These are phyloP conservation scores for Cucurbita maxima DNA, from an alignment of 306 rosid genomes.

Conservation along the genomic window DNA sequence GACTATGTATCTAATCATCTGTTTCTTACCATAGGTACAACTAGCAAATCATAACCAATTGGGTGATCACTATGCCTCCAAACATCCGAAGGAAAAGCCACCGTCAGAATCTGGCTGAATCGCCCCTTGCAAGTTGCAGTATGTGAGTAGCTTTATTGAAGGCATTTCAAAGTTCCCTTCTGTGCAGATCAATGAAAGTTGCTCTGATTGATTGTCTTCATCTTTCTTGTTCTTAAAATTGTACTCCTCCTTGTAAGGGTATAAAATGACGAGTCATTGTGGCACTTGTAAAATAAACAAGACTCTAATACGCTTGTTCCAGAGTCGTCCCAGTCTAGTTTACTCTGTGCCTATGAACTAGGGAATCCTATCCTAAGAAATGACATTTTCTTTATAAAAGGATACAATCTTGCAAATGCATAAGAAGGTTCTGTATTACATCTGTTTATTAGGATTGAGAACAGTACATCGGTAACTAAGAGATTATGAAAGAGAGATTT, in stretches of 20 bases:
- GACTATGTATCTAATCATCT: background rate
- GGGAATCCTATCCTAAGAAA: background rate
- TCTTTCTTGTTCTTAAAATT: background rate
- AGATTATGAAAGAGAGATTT: background rate
- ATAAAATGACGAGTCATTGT: background rate
- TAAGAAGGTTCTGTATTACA: background rate
- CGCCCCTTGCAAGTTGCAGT: background rate
- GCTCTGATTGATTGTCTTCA: background rate
- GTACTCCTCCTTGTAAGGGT: background rate
- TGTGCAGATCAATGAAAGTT: background rate
- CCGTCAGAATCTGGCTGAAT: constrained; percentile 52
- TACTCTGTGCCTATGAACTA: background rate
- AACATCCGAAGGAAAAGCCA: constrained; percentile 93
- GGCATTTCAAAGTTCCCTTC: background rate
- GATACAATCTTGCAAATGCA: background rate
- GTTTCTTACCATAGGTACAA: constrained; percentile 43
- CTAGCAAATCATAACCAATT: constrained; percentile 83
- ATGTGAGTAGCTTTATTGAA: background rate
- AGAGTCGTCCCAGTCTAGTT: background rate
- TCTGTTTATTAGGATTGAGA: background rate
- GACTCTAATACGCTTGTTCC: background rate
- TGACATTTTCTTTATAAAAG: background rate
- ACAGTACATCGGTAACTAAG: background rate
- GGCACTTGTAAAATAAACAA: background rate
- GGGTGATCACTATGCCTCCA: constrained; percentile 64